A percentile compares a stretch with the other conserved stretches of the same genome.
phyloP scores from a whole-genome alignment of 2,329 filamentous ascomycete species.

The Westerdykella aurantiaca region DNA sequence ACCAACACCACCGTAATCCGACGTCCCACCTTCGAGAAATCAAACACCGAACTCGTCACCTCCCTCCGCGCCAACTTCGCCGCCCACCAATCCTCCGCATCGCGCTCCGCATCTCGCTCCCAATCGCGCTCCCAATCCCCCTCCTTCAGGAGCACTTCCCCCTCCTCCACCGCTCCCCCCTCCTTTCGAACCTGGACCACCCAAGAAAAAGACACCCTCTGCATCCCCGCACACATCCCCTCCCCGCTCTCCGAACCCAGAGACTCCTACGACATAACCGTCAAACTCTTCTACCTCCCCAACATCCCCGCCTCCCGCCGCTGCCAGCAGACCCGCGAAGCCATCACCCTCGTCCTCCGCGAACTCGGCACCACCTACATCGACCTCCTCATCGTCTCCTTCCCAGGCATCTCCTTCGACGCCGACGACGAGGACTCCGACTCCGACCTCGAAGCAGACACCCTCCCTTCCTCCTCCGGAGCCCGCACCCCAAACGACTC shows the following conservation, averaged over 20 bases:
- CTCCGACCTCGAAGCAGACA: conserved; percentile 44
- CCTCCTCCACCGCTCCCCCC: conserved; percentile 22
- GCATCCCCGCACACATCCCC: conserved; percentile 67
- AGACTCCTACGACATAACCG: conserved; percentile 84
- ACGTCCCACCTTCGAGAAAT: conserved; percentile 70
- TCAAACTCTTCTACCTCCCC: conserved; percentile 90
- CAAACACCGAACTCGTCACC: conserved; percentile 88
- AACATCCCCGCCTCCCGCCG: conserved; percentile 60
- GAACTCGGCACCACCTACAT: conserved; percentile 71
- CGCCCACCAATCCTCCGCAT: conserved; percentile 62
- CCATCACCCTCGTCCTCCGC: conserved; percentile 71
- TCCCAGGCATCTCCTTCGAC: conserved; percentile 89
- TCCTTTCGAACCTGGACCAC: conserved; percentile 62
- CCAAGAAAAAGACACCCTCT: conserved; percentile 49
- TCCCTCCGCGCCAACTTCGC: conserved; percentile 79
- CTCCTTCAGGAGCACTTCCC: conserved; percentile 25
- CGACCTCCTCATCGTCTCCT: conserved; percentile 86
- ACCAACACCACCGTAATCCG: conserved; percentile 77
- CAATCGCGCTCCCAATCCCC: conserved; percentile 25
- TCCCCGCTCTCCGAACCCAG: conserved; percentile 74
- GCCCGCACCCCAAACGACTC: conserved; percentile 13
- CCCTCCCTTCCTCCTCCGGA: conserved; percentile 1
- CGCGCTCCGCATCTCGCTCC: conserved; percentile 21
- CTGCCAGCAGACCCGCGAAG: conserved; percentile 66
- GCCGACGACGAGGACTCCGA: conserved; percentile 77